These are phyloP conservation scores for Trichosporon asahii DNA, from an alignment of 1,284 basidiomycete genomes.

Conservation along the genomic window DNA sequence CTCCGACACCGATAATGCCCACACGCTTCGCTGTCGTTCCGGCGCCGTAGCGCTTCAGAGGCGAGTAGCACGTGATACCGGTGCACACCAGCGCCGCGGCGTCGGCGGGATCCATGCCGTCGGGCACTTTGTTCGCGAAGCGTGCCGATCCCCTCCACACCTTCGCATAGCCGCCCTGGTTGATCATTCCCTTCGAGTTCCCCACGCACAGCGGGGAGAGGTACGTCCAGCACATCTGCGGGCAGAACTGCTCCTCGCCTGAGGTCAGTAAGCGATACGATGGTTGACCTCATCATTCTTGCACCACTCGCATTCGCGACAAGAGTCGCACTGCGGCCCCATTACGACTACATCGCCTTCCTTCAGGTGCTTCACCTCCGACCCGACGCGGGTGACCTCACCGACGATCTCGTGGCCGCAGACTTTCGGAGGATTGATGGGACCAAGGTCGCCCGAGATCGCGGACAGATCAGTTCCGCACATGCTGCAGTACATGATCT, in stretches of 20 bases:
- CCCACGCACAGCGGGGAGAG: constrained; percentile 12
- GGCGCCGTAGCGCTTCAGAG: constrained; percentile 54
- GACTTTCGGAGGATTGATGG: constrained; percentile 10
- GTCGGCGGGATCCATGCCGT: constrained; percentile 57
- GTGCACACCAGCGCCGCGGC: constrained; percentile 55
- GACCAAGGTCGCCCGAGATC: constrained; percentile 23
- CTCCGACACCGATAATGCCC: constrained; percentile 55
- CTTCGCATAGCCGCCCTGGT: constrained; percentile 54
- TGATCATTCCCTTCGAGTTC: constrained; percentile 29
- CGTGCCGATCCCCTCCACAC: constrained; percentile 50
- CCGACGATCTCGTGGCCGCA: constrained; percentile 37
- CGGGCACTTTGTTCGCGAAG: constrained; percentile 65
- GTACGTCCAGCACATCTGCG: constrained; percentile 4
- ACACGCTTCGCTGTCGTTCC: constrained; percentile 55
- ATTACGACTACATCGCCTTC: constrained; percentile 55
- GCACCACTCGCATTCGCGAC: constrained; percentile 52
- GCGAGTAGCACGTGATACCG: constrained; percentile 53
- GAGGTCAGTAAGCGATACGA: not conserved
- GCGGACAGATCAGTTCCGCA: constrained; percentile 23
- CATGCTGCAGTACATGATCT: constrained; percentile 18
- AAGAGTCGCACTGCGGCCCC: constrained; percentile 55
- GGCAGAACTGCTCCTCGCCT: constrained; percentile 14
- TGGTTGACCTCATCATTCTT: constrained; percentile 28
- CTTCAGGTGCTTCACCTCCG: constrained; percentile 30
- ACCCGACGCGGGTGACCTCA: constrained; percentile 28